A percentile compares a stretch with the other conserved stretches of the same genome.
Conservation (phyloP, 352 stramenopile species). For the Globisporangium polare region DNA sequence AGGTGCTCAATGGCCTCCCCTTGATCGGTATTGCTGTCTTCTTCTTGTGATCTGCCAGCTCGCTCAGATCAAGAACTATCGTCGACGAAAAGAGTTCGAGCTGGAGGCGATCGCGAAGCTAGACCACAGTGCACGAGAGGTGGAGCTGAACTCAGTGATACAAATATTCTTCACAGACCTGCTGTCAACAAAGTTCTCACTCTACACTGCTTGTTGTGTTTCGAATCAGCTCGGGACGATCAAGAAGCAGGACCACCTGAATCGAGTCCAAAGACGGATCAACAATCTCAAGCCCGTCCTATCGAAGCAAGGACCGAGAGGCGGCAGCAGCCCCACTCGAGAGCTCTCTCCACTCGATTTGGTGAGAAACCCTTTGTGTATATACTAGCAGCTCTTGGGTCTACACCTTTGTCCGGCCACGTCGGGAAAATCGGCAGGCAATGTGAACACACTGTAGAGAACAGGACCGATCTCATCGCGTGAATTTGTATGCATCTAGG, state of each 20-base stretch:
- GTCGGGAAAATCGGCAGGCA: no score
- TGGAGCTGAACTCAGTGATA: not conserved
- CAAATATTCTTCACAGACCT: not conserved
- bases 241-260: conserved; percentile 14
- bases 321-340: not conserved
- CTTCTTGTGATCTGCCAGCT: not conserved
- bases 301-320: not conserved
- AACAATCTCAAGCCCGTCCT: conserved; percentile 1
- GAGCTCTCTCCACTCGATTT: conserved; percentile 11
- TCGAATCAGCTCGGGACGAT: conserved; percentile 7
- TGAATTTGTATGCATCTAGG: not conserved
- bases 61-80: conserved; percentile 3
- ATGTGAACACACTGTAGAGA: no score
- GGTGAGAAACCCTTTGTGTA: conserved; percentile 1
- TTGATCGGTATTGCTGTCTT: not conserved
- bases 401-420: no score
- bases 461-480: not conserved
- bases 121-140: not conserved
- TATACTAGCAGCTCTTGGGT: no score
- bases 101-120: not conserved
- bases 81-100: conserved; percentile 6
- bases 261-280: conserved; percentile 6
- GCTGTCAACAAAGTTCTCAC: not conserved
- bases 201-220: not conserved
- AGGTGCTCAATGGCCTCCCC: no score